Percentiles rank a stretch among this genome's conserved stretches.
Conservation (phyloP, 495 filamentous ascomycete species). For the Neurospora sublineolata region DNA sequence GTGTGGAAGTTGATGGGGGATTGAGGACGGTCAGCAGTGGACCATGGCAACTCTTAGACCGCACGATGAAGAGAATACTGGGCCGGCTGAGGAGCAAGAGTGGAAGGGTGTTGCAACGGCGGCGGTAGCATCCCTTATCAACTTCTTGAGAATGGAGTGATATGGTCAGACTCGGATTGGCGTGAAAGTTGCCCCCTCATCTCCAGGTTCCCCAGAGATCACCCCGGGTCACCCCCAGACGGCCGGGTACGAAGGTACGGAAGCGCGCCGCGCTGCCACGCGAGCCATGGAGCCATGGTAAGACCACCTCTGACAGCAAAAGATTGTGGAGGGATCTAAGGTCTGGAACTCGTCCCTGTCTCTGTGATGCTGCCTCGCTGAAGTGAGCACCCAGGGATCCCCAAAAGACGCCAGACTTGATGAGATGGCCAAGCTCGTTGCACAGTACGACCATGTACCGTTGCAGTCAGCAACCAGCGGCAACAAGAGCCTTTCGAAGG, state of each 20-base stretch:
- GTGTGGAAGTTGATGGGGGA: conserved; percentile 1
- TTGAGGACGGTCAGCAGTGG: not conserved
- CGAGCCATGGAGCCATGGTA: not conserved
- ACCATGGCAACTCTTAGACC: not conserved
- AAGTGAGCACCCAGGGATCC: not conserved
- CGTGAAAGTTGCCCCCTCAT: not conserved
- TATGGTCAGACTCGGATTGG: not conserved
- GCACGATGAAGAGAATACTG: not conserved
- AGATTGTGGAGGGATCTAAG: not conserved
- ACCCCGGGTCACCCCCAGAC: not conserved
- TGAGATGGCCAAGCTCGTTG: not conserved
- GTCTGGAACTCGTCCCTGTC: not conserved
- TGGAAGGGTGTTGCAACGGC: not conserved
- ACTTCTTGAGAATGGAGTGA: not conserved
- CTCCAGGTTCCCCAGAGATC: not conserved
- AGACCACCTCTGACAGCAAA: not conserved
- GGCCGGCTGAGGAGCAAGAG: not conserved
- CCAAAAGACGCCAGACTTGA: not conserved
- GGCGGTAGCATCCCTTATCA: not conserved
- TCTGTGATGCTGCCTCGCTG: not conserved
- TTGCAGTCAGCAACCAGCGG: not conserved
- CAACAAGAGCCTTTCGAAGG: not conserved
- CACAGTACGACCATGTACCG: conserved; percentile 1
- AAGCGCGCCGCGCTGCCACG: not conserved
- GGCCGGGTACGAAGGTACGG: not conserved